Evolutionary conservation across 148 eudicot species (phyloP), one percentile per base, ranked within the genome.

Genomic region (Chenopodium suecicum): DNA sequence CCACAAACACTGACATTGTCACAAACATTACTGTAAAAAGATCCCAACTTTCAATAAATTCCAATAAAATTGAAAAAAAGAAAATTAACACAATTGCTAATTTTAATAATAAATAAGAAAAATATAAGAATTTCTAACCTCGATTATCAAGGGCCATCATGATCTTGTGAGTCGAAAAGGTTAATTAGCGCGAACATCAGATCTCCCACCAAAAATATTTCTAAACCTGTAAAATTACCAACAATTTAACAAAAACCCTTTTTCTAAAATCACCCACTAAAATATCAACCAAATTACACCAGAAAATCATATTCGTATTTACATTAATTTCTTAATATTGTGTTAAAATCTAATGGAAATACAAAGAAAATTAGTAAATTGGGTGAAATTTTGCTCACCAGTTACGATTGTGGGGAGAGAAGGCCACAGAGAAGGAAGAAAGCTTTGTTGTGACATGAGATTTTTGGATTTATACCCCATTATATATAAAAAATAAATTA

Each of bases 131-230:
- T 65, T 37, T 71, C 82, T 72, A 23, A 92, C 97, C 91, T 86
- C 84, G 84, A 84, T 86, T 84, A 79, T 88, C 90, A 82, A 86
- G 83, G 84, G 92, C 86, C 86, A 88, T 90, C 92, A 80, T 90
- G 90, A 85, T 90, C 84, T 79, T 75, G 79, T 6, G 74, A 81
- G 83, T 81, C 90, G 81, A 86, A 78, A 79, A 71, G 87, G 88
- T 90, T 87, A 83, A 83, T 85, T 73, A 80, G 85, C 88, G 85
- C 83, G 90, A 85, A 85, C 97, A 93, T 93, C 88, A 88, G 94
- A 91, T 91, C 91, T 84, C 86, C 83, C 86, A 78, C 85, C 83
- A 65, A 83, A 79, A 70, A 83, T 77, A 60, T 69, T 81, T 79
- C 79, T 74, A 2, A 74, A 77, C 81, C 84, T 84, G 47, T 31